Evolutionary conservation across 1,284 basidiomycete species (phyloP).

Genomic region (Ceratobasidium sp.): DNA sequence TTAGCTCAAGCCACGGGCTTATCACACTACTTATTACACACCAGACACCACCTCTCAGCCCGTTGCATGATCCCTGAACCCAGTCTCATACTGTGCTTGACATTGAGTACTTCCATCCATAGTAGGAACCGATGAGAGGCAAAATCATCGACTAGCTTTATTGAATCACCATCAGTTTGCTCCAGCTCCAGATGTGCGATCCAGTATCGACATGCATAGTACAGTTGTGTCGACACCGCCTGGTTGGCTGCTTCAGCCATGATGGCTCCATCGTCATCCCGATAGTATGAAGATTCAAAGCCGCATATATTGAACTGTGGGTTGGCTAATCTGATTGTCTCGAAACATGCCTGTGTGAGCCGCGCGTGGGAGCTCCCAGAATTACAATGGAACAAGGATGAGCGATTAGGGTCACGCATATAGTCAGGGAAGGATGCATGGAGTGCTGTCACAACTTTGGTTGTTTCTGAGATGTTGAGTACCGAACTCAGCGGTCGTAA

Average conservation of each 20-base stretch:
- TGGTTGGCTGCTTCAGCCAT: not conserved
- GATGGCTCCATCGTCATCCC: not conserved
- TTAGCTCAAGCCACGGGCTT: no score
- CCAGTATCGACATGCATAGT: conserved; percentile 19
- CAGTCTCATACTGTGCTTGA: not conserved
- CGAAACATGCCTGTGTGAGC: not conserved
- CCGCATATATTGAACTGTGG: conserved; percentile 1
- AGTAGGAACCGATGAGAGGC: not conserved
- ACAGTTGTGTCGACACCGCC: not conserved
- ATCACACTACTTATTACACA: not conserved
- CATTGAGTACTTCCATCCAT: conserved; percentile 11
- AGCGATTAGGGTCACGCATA: not conserved
- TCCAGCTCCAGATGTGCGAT: not conserved
- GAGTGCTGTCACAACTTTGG: not conserved
- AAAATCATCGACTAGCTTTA: not conserved
- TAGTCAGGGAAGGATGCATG: conserved; percentile 7
- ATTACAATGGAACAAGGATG: not conserved
- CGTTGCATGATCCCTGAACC: not conserved
- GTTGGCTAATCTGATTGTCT: not conserved
- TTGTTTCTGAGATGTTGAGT: not conserved
- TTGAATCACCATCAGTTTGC: not conserved
- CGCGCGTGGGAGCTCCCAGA: not conserved
- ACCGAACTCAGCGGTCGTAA: not conserved
- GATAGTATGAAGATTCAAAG: not conserved
- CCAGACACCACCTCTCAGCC: not conserved